These are phyloP conservation scores for Picochlorum sp. DNA, from an alignment of 139 green algal species.

Conservation along the genomic window DNA sequence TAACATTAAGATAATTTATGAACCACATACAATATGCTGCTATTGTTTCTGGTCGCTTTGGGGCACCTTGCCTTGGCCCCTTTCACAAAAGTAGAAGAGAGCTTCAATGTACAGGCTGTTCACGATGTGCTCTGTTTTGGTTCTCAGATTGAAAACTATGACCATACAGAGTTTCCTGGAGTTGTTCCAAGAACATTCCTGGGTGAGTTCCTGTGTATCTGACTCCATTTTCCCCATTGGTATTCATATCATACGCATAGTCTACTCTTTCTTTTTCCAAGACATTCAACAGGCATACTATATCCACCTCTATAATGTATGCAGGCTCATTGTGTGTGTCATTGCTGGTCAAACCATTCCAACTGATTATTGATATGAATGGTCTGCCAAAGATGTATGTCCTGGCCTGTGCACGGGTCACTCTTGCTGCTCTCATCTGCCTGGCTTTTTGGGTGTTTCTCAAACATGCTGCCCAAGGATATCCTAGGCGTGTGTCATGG, in stretches of 20 bases:
- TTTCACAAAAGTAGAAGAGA: slow-evolving; percentile 84
- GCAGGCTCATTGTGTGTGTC: background rate
- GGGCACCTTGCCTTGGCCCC: slow-evolving; percentile 22
- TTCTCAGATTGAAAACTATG: slow-evolving; percentile 41
- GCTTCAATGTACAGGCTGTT: slow-evolving; percentile 66
- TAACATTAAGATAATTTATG: too few species aligned
- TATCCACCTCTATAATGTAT: background rate
- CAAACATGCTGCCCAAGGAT: slow-evolving; percentile 12
- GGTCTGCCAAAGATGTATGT: slow-evolving; percentile 8
- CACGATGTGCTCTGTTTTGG: slow-evolving; percentile 67
- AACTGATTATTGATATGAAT: background rate
- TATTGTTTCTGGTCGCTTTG: too few species aligned
- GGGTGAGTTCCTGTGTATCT: slow-evolving; percentile 25
- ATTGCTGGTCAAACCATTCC: background rate
- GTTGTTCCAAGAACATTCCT: slow-evolving; percentile 76
- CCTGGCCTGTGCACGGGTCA: background rate
- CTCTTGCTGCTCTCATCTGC: slow-evolving; percentile 20
- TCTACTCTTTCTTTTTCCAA: background rate
- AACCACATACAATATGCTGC: too few species aligned
- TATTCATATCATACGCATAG: background rate
- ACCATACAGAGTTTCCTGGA: slow-evolving; percentile 74
- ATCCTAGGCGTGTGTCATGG: background rate
- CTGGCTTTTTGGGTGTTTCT: slow-evolving; percentile 20
- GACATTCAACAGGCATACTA: background rate
- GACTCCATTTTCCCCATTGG: background rate